Base-by-base conservation (phyloP, 2,329 filamentous ascomycete species). In the Cladophialophora exuberans region DNA sequence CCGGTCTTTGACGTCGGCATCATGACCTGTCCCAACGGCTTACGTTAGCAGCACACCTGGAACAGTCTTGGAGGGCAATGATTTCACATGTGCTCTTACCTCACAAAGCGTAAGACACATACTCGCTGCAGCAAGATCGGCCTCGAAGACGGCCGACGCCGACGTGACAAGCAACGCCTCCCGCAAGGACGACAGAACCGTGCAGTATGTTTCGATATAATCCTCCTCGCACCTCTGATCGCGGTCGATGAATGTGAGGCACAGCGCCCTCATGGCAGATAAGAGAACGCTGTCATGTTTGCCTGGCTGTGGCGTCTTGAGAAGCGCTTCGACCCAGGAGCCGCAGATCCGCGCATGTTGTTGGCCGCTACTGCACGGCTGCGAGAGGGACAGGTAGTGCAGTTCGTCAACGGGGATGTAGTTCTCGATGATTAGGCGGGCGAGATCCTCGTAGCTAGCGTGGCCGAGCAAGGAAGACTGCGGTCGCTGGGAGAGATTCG, bases 281-380 rank as follows among this genome's bases (percentile, higher is more conserved):
- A 13, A 26, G 9, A 43, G 20, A 11, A 26, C 20, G 15, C 15
- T 13, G 20, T 26, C 17, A 11, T 43, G 39, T 17, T 43, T 26
- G 9, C 13, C 18, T 10, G 18, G 39, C 9, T 22, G 18, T 7
- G 17, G 6, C 39, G 15, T 22, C 39, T 26, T 23, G 18, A 15
- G 39, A 6, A 43, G 39, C 18, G 25, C 39, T 11, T 43, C 39
- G 23, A 43, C 39, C 39, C 39, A 43, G 18, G 39, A 22, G 18
- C 39, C 20, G 20, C 39, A 43, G 18, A 43, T 23, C 23, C 20
- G 35, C 10, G 35, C 13, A 17, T 38, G 35, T 38, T 7, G 35
- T 38, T 22, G 7, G 20, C 11, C 6, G 7, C 7, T 3, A 22
- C 22, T 6, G 9, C 38, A 42, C 9, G n/a, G 30, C 30, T n/a